Percentiles rank a stretch among this genome's conserved stretches.
Conservation (phyloP, 345 rosid genomes). For the Sisymbrium irio region DNA sequence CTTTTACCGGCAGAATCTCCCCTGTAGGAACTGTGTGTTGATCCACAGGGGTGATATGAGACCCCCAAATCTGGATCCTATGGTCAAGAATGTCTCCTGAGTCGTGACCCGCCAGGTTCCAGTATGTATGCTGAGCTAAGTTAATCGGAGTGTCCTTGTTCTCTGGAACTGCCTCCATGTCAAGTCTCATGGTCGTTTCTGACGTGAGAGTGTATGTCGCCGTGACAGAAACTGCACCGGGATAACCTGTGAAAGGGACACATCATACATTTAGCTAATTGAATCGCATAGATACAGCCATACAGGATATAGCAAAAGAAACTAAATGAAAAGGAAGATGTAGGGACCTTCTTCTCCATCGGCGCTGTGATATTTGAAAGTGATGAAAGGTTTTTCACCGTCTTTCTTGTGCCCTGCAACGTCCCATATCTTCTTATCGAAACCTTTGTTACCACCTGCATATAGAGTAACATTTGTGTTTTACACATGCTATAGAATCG, state of each 20-base stretch:
- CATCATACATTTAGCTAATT: background rate
- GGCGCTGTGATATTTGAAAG: constrained; percentile 59
- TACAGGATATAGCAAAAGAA: too few relatives aligned
- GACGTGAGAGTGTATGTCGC: constrained; percentile 80
- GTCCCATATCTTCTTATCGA: constrained; percentile 80
- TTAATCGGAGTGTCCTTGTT: constrained; percentile 76
- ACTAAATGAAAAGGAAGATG: background rate
- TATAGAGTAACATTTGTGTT: background rate
- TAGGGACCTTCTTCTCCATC: constrained; percentile 89
- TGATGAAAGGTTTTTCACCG: constrained; percentile 65
- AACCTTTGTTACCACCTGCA: constrained; percentile 86
- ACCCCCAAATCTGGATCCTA: constrained; percentile 69
- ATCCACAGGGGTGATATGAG: constrained; percentile 84
- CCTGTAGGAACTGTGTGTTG: constrained; percentile 78
- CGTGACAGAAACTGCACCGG: constrained; percentile 69
- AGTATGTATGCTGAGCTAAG: constrained; percentile 97
- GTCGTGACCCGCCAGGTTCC: constrained; percentile 86
- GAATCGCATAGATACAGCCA: background rate
- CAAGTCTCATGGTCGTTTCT: constrained; percentile 68
- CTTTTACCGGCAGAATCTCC: constrained; percentile 68
- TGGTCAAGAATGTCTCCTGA: constrained; percentile 74
- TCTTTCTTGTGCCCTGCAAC: constrained; percentile 55
- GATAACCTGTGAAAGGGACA: constrained; percentile 54
- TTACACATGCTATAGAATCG: background rate
- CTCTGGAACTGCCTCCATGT: constrained; percentile 84